Base-by-base conservation (phyloP, 2,329 filamentous ascomycete genomes). In the Colletotrichum gloeosporioides region DNA sequence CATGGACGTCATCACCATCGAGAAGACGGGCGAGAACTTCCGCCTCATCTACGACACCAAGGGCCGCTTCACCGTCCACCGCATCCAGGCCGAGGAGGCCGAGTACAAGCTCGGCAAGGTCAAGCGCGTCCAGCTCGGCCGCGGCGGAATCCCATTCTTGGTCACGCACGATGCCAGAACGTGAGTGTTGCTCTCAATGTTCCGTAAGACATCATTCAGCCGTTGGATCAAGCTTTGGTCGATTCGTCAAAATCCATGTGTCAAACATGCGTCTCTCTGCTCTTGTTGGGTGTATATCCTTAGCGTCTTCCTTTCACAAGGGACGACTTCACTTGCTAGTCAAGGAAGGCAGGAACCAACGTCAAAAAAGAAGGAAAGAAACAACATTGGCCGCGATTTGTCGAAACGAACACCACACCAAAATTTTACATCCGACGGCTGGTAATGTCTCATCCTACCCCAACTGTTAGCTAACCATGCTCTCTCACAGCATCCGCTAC, bases 161-260 rank as follows among this genome's bases (percentile, higher is more conserved):
- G 97, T 99, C 95, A 99, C 97, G 96, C 97, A 99, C 95, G 97
- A 99, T 97, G 97, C 97, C 91, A 95, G 97, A 96, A 99, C 97
- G 96, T 99, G 92, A 98, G 96, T 99, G 53, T 72, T 15, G 59
- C 29, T n/a, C 69, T 31, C 66, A 66, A 65, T 61, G 49, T 76
- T 94, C 92, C 94, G 90, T 93, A 90, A 92, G 90, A 95, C 94
- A 95, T 98, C 96, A 97, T 96, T 98, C 96, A 98, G 96, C 94
- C 96, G 96, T 98, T 98, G 96, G 95, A 96, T 95, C 95, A 98
- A 97, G 95, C 92, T 98, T 97, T 98, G 96, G 96, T 91, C 86
- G 89, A 91, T 90, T 88, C 85, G 80, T 82, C 70, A 49, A 7
- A 49, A 81, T 80, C 83, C 79, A 34, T 62, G 10, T 34, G n/a